Evolutionary conservation across 2,329 filamentous ascomycete genomes (phyloP).

Genomic region (Amauroascus niger): DNA sequence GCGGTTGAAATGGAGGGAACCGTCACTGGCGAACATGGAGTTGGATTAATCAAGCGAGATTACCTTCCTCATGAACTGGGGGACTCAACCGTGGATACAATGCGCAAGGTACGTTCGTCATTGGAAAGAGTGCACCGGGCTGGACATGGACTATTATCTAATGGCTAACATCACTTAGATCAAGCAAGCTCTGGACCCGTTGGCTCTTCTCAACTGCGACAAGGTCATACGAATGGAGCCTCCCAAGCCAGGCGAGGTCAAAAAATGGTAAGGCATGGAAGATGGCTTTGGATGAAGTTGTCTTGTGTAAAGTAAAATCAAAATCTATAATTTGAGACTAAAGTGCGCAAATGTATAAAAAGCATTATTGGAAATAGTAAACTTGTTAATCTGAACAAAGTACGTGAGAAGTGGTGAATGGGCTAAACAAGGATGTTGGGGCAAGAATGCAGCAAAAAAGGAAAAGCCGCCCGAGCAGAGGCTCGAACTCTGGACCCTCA

Average conservation of each 20-base stretch:
- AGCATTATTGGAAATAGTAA: too few relatives aligned
- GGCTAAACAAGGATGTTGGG: too few relatives aligned
- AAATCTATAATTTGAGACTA: too few relatives aligned
- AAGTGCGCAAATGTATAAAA: too few relatives aligned
- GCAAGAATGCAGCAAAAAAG: not conserved
- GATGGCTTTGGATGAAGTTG: not conserved
- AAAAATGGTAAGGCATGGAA: conserved; percentile 33
- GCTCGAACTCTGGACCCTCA: conserved; percentile 14
- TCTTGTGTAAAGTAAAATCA: not conserved
- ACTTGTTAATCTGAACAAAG: too few relatives aligned
- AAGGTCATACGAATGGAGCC: conserved; percentile 52
- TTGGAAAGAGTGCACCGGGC: not conserved
- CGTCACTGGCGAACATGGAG: conserved; percentile 62
- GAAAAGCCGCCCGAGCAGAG: conserved; percentile 7
- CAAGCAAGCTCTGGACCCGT: conserved; percentile 56
- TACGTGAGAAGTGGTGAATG: too few relatives aligned
- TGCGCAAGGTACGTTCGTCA: conserved; percentile 47
- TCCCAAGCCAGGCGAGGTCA: conserved; percentile 42
- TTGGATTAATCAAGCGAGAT: conserved; percentile 60
- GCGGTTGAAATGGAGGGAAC: conserved; percentile 63
- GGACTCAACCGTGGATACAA: conserved; percentile 50
- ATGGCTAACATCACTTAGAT: conserved; percentile 35
- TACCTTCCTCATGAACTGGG: conserved; percentile 55
- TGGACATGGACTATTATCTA: not conserved
- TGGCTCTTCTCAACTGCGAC: conserved; percentile 56